Conservation (phyloP, 768 basidiomycete genomes). For the Coprinellus aureogranulatus region DNA sequence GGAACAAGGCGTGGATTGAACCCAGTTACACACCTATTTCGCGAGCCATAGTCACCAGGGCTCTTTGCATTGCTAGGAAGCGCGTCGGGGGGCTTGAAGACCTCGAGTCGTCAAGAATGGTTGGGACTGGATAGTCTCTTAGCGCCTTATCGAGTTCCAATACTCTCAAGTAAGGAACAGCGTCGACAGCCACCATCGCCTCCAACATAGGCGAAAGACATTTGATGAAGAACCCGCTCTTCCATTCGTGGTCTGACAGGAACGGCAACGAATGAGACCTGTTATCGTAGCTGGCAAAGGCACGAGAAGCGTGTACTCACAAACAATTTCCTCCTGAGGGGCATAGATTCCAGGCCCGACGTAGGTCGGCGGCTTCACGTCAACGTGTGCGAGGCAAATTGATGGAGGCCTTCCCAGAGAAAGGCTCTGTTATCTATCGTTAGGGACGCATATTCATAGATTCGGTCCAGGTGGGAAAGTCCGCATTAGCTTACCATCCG, state of each 20-base stretch:
- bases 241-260: conserved; percentile 65
- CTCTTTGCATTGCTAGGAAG: conserved; percentile 64
- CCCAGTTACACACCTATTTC: conserved; percentile 51
- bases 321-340: conserved; percentile 48
- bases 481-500: conserved; percentile 44
- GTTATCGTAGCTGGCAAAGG: conserved; percentile 12
- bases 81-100: conserved; percentile 35
- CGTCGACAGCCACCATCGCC: conserved; percentile 50
- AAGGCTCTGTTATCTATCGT: conserved; percentile 44
- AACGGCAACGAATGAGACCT: too few relatives aligned
- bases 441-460: background rate
- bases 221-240: conserved; percentile 59
- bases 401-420: conserved; percentile 74
- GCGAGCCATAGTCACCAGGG: conserved; percentile 55
- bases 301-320: conserved; percentile 32
- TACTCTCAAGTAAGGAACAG: conserved; percentile 51
- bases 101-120: conserved; percentile 40
- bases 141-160: conserved; percentile 52
- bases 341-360: conserved; percentile 46
- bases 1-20: background rate
- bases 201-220: conserved; percentile 65
- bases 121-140: conserved; percentile 55
- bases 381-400: conserved; percentile 62
- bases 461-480: too few relatives aligned
- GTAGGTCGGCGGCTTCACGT: conserved; percentile 54